These are phyloP conservation scores for Sphaerulina populicola DNA, from an alignment of 2,329 filamentous ascomycete genomes.

Conservation along the genomic window DNA sequence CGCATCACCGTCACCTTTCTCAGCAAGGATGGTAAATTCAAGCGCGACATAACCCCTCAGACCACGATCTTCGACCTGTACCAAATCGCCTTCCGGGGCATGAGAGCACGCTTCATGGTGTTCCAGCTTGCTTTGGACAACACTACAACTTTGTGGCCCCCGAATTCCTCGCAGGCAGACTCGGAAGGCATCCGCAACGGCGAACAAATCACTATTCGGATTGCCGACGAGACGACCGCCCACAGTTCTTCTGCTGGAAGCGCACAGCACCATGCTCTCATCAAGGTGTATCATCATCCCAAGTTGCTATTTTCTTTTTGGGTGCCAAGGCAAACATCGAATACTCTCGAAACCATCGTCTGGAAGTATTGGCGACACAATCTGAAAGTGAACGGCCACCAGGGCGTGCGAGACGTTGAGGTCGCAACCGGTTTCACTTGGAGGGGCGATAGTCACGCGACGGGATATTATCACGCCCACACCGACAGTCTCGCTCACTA, in stretches of 20 bases:
- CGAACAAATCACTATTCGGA: slow-evolving; percentile 12
- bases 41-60: slow-evolving; percentile 1
- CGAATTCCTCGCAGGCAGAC: background rate
- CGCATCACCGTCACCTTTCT: slow-evolving; percentile 11
- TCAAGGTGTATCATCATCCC: slow-evolving; percentile 18
- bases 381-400: background rate
- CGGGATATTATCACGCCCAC: background rate
- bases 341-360: slow-evolving; percentile 8
- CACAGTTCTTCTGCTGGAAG: background rate
- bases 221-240: slow-evolving; percentile 13
- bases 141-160: background rate
- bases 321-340: slow-evolving; percentile 18
- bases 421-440: slow-evolving; percentile 12
- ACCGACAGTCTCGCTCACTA: slow-evolving; percentile 11
- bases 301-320: slow-evolving; percentile 22
- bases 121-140: slow-evolving; percentile 24
- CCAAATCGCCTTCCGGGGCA: slow-evolving; percentile 26
- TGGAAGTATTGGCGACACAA: slow-evolving; percentile 26
- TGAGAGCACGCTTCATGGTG: slow-evolving; percentile 22
- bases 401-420: background rate
- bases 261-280: slow-evolving; percentile 3
- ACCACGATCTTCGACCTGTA: slow-evolving; percentile 23
- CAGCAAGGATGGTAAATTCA: slow-evolving; percentile 17
- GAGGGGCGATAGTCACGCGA: slow-evolving; percentile 12
- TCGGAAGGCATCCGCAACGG: slow-evolving; percentile 5